A percentile compares a stretch with the other conserved stretches of the same genome.
Evolutionary conservation across 73 alveolate species (phyloP).

Genomic region (Paramecium sexaurelia): DNA sequence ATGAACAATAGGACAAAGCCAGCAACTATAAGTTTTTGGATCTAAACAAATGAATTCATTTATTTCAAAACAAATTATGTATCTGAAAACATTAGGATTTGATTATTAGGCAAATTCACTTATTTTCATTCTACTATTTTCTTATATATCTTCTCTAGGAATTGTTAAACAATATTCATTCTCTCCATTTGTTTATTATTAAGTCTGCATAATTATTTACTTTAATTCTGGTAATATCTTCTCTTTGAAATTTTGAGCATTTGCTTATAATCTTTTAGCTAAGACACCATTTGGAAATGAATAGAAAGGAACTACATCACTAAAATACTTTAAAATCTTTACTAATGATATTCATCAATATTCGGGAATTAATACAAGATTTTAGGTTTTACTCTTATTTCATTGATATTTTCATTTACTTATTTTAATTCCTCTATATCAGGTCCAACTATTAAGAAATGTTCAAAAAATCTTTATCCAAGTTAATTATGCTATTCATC

Average conservation of each 20-base stretch:
- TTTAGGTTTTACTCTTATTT: not conserved
- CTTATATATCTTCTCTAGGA: slow-evolving; percentile 7
- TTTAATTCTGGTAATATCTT: not conserved
- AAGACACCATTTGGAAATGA: not conserved
- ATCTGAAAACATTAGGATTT: not conserved
- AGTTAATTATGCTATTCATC: not conserved
- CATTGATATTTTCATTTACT: not conserved
- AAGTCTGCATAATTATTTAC: not conserved
- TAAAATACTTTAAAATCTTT: not conserved
- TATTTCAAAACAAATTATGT: slow-evolving; percentile 19
- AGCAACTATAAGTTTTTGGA: not conserved
- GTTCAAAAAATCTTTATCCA: slow-evolving; percentile 44
- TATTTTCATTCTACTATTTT: not conserved
- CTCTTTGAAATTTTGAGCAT: not conserved
- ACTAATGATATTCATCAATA: not conserved
- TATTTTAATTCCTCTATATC: not conserved
- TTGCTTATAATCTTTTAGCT: not conserved
- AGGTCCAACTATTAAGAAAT: slow-evolving; percentile 5
- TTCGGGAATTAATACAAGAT: not conserved
- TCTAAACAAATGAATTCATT: slow-evolving; percentile 13
- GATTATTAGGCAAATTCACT: slow-evolving; percentile 6
- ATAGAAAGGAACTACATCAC: not conserved
- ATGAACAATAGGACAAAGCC: not conserved
- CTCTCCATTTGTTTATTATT: not conserved
- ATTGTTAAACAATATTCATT: not conserved